Base-by-base conservation (phyloP, 306 rosid genomes). In the Hippophae gyantsensis region DNA sequence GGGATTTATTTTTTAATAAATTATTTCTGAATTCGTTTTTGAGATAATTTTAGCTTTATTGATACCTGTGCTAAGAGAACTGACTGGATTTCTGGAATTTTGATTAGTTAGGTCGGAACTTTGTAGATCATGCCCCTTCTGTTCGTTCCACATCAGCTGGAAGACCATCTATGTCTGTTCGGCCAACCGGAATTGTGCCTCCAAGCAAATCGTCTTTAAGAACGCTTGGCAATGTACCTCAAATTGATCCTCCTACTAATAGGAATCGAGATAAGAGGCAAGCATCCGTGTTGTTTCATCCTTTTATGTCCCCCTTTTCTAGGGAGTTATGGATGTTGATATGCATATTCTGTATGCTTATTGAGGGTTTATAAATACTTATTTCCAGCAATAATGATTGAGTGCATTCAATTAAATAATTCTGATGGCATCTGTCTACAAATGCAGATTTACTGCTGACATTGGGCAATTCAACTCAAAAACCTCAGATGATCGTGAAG, bases 71-170 rank as follows among this genome's bases (percentile, higher is more conserved):
- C 38, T 32, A 32, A 32, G 38, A 32, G 5, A 32, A 76, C 80
- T 80, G 74, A 85, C 79, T 65, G 58, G 75, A 66, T 58, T 56
- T 81, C 76, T 78, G 81, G 77, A 83, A 57, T 79, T 90, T 83
- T 84, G 72, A 82, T 83, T 93, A 93, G 99, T 78, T 93, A 86
- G 94, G 94, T 88, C 95, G 95, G 86, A 93, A 86, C 93, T 71
- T 82, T 78, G 85, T 72, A 77, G 99, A 93, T 79, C 82, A 80
- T 76, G 74, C 72, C 68, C 78, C 79, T 57, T 48, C 88, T 0
- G 89, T 84, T 57, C 95, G 97, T 32, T 93, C 99, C 44, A 68
- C 95, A 40, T 88, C 99, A 46, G 68, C 97, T 46, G 99, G 97
- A 73, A 88, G 99, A 75, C 44, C 90, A 40, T 75, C 93, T 0